Percentiles rank a stretch among this genome's conserved stretches.
Evolutionary conservation across 164 flowering plant genomes (phyloP).

Genomic region (Cinnamomum chago): DNA sequence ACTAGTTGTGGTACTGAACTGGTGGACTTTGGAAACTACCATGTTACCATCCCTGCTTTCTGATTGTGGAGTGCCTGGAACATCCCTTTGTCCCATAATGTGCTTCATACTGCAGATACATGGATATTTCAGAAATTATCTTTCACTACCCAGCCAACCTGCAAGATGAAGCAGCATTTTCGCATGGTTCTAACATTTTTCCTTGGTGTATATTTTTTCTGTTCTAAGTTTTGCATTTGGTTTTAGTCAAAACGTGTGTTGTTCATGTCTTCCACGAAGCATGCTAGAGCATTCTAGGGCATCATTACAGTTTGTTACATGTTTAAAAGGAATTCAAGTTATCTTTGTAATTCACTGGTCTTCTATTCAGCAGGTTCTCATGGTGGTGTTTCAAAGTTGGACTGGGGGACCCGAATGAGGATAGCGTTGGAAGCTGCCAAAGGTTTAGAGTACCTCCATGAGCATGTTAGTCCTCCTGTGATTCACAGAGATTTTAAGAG

Average conservation of each 20-base stretch:
- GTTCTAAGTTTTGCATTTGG: neutral
- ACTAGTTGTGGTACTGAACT: too few relatives aligned
- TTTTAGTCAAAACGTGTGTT: neutral
- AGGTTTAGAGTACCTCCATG: slow-evolving; percentile 94
- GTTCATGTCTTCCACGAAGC: too few relatives aligned
- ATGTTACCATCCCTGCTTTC: too few relatives aligned
- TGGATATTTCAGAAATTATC: neutral
- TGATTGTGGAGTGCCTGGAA: too few relatives aligned
- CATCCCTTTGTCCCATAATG: neutral
- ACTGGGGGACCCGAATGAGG: slow-evolving; percentile 86
- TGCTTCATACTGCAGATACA: neutral
- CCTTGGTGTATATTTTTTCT: neutral
- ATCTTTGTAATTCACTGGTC: slow-evolving; percentile 1
- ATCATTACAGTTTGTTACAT: neutral
- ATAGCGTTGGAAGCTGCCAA: slow-evolving; percentile 95
- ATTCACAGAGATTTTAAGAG: slow-evolving; percentile 97
- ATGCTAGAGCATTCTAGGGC: too few relatives aligned
- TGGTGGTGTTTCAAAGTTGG: slow-evolving; percentile 43
- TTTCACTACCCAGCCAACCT: neutral
- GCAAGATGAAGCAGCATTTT: neutral
- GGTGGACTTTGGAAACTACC: too few relatives aligned
- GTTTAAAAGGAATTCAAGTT: neutral
- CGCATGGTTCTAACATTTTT: neutral
- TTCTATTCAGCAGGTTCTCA: slow-evolving; percentile 41
- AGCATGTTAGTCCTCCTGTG: slow-evolving; percentile 82